Conservation (phyloP, 2,329 filamentous ascomycete species). For the Tolypocladium tundrense region DNA sequence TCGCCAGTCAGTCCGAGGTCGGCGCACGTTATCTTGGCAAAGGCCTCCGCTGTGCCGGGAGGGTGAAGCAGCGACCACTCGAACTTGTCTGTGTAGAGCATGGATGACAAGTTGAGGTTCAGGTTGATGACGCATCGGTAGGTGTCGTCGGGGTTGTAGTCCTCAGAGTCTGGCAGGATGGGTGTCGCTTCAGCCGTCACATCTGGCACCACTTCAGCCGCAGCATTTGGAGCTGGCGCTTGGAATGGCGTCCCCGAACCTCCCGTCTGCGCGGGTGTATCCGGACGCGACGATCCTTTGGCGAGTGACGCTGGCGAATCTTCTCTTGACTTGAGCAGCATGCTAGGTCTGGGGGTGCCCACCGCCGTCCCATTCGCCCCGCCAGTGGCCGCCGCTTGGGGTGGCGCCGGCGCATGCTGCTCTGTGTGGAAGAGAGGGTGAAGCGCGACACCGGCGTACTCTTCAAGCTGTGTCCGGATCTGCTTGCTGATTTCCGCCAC, state of each 20-base stretch:
- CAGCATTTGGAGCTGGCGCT: constrained; percentile 39
- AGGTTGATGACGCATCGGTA: constrained; percentile 88
- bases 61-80: constrained; percentile 94
- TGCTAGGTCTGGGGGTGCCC: constrained; percentile 18
- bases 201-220: constrained; percentile 52
- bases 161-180: constrained; percentile 51
- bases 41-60: constrained; percentile 81
- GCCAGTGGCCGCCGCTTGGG: constrained; percentile 8
- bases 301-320: constrained; percentile 25
- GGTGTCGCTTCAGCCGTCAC: constrained; percentile 63
- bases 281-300: constrained; percentile 34
- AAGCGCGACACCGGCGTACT: constrained; percentile 88
- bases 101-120: constrained; percentile 83
- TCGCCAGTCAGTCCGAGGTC: constrained; percentile 84
- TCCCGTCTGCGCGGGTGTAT: constrained; percentile 47
- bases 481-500: constrained; percentile 81
- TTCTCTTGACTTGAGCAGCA: constrained; percentile 24
- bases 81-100: constrained; percentile 92
- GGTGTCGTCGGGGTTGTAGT: constrained; percentile 83
- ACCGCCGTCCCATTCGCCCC: constrained; percentile 9
- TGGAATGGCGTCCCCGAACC: constrained; percentile 37
- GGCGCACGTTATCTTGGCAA: constrained; percentile 85
- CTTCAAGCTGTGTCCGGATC: constrained; percentile 88
- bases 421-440: constrained; percentile 80
- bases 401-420: constrained; percentile 16